phyloP scores from a whole-genome alignment of 2,329 filamentous ascomycete species.

The Pseudopithomyces maydicus region DNA sequence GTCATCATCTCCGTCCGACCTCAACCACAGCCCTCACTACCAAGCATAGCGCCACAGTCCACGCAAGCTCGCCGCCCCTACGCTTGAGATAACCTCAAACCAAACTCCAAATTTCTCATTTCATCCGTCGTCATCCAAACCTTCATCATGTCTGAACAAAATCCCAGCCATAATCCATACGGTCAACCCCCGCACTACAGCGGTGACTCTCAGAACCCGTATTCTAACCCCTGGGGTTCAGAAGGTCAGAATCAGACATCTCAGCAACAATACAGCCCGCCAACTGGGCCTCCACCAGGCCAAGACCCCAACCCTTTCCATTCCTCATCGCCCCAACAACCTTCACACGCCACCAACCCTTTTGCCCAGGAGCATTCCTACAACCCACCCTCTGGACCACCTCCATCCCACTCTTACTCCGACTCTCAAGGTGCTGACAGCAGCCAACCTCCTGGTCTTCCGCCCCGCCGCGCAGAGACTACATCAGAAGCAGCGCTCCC shows the following conservation, averaged over 20 bases:
- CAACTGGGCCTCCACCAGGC: background rate
- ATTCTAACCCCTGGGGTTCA: slow-evolving; percentile 7
- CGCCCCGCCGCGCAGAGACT: slow-evolving; percentile 35
- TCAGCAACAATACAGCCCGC: background rate
- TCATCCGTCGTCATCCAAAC: background rate
- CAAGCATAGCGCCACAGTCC: slow-evolving; percentile 1
- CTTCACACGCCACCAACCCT: background rate
- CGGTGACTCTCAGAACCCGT: slow-evolving; percentile 1
- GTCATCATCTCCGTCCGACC: background rate
- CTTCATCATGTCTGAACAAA: background rate
- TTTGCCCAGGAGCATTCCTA: background rate
- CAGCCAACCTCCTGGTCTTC: slow-evolving; percentile 27
- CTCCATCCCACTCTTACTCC: background rate
- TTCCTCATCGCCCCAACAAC: background rate
- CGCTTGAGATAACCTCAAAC: background rate
- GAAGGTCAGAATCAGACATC: background rate
- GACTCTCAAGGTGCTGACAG: background rate
- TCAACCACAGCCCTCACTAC: background rate
- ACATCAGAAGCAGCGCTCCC: slow-evolving; percentile 45
- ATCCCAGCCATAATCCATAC: background rate
- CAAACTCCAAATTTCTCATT: background rate
- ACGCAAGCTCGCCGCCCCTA: slow-evolving; percentile 1
- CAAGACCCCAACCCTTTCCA: background rate
- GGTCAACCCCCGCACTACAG: slow-evolving; percentile 4
- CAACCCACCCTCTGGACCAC: background rate